A percentile compares a stretch with the other conserved stretches of the same genome.
These are phyloP conservation scores for Coemansia sp. DNA, from an alignment of 192 early-diverging fungal species.

Conservation along the genomic window DNA sequence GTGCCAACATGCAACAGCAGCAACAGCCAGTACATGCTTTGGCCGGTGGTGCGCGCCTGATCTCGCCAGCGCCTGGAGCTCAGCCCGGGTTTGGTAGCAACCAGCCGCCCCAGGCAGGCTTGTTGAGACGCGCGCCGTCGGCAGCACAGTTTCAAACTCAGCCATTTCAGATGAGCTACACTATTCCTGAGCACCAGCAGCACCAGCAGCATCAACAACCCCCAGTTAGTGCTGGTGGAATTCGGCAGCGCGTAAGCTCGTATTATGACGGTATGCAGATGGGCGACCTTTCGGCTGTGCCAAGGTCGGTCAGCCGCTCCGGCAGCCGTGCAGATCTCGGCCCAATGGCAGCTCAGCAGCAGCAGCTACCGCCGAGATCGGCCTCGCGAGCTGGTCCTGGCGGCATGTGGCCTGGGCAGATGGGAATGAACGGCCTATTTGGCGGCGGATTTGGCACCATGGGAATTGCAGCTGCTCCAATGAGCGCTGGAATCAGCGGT, in stretches of 20 bases:
- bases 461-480: conserved; percentile 17
- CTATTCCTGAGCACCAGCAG: conserved; percentile 19
- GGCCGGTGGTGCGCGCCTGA: conserved; percentile 36
- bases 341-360: conserved; percentile 8
- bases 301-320: conserved; percentile 36
- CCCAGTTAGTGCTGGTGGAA: conserved; percentile 14
- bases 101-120: conserved; percentile 18
- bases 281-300: conserved; percentile 27
- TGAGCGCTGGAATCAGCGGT: conserved; percentile 3
- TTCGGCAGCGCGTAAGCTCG: conserved; percentile 34
- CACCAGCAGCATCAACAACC: conserved; percentile 30
- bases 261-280: conserved; percentile 38
- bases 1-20: conserved; percentile 3
- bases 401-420: conserved; percentile 32
- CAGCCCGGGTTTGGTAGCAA: conserved; percentile 13
- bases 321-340: conserved; percentile 43
- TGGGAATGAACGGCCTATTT: conserved; percentile 36
- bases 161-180: conserved; percentile 15
- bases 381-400: conserved; percentile 39
- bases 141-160: conserved; percentile 34
- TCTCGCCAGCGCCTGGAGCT: conserved; percentile 19
- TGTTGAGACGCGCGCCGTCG: conserved; percentile 40
- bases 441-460: conserved; percentile 52
- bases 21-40: conserved; percentile 18
- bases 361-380: conserved; percentile 26